Base-by-base conservation (phyloP, 805 yeast genomes). In the Ogataea methanolica region DNA sequence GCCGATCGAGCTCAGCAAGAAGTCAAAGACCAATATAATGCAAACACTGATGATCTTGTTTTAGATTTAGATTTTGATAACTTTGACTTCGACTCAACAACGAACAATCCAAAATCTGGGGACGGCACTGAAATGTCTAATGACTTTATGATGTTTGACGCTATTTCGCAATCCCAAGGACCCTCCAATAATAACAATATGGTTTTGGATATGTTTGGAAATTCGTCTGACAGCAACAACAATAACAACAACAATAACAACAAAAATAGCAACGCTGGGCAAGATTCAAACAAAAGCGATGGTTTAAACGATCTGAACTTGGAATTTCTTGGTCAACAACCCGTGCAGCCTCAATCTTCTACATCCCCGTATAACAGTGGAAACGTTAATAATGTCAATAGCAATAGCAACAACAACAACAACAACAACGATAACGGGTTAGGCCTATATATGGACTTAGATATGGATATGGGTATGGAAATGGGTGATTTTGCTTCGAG, bases 1-100 rank as follows among this genome's bases (percentile, higher is more conserved):
- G 36, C 47, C 6, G 23, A 21, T 12, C 33, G 21, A 31, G 34
- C 17, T 22, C 38, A 43, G 17, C 35, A 33, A 8, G 40, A 34
- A 29, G 8, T 40, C 23, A 45, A 34, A 14, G 41, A 38, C 26
- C 43, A 39, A 7, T 45, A 50, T 22, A 40, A 36, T 36, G 29
- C 46, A 29, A 42, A 50, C 39, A 42, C 56, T 16, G 63, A 59
- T 43, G 63, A 61, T 43, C 38, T 55, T n/a, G 56, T 63, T 48
- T 39, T 63, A 46, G 63, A 61, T 38, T 42, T 63, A 37, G 65
- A 63, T 35, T 47, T 63, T 17, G 66, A 58, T 43, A 56, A 57
- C 39, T 62, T 61, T 47, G 51, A 59, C 31, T 56, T 60, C 41
- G 58, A 51, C 43, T 53, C 49, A 37, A 53, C 50, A 41, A 19